These are phyloP conservation scores for Blyttiomyces sp. DNA, from an alignment of 371 early-diverging fungal genomes.

Conservation along the genomic window DNA sequence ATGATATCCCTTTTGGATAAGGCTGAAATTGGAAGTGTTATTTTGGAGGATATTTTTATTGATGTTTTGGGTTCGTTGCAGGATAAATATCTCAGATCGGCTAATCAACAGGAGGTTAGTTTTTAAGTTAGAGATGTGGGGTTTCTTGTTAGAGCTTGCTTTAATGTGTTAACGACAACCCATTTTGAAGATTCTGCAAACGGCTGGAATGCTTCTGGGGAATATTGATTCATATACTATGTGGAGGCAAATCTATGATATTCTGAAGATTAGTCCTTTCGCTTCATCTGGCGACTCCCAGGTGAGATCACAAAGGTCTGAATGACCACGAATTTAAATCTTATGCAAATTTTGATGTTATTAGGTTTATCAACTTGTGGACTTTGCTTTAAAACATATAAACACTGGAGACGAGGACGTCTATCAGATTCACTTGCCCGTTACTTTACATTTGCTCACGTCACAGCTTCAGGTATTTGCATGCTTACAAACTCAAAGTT, in stretches of 20 bases:
- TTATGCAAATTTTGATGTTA: neutral
- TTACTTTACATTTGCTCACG: conserved; percentile 60
- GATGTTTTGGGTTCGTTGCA: conserved; percentile 68
- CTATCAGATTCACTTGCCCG: conserved; percentile 71
- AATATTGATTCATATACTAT: conserved; percentile 79
- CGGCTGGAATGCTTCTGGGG: conserved; percentile 84
- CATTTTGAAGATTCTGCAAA: conserved; percentile 60
- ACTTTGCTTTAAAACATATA: conserved; percentile 66
- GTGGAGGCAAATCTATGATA: conserved; percentile 65
- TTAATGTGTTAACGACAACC: too few relatives aligned
- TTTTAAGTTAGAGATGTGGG: neutral
- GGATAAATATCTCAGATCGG: conserved; percentile 39
- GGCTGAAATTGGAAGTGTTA: conserved; percentile 73
- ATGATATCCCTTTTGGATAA: conserved; percentile 84
- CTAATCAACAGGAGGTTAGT: conserved; percentile 43
- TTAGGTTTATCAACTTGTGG: conserved; percentile 51
- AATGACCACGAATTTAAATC: neutral
- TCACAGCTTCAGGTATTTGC: conserved; percentile 40
- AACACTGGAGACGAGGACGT: conserved; percentile 79
- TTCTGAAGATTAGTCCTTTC: conserved; percentile 46
- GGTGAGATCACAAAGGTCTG: conserved; percentile 1
- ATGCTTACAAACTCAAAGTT: too few relatives aligned
- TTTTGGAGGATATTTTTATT: conserved; percentile 69
- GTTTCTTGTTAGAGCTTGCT: conserved; percentile 2
- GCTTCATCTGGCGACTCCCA: neutral